Evolutionary conservation across 305 asterid species (phyloP).

Genomic region (Fraxinus xanthoxyloides): DNA sequence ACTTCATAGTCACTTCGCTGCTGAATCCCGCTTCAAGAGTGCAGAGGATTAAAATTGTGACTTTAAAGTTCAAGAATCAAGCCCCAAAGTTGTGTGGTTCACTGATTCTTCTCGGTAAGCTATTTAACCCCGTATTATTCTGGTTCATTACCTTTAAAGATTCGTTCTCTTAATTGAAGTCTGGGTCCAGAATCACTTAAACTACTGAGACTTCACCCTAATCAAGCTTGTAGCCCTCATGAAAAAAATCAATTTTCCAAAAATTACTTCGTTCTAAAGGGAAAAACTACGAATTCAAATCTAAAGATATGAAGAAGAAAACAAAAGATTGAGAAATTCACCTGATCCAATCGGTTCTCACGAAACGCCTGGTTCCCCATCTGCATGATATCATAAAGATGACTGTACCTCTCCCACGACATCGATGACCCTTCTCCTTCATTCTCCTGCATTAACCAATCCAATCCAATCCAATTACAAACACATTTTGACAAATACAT

Average conservation of each 20-base stretch:
- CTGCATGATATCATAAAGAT: constrained; percentile 59
- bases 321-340: constrained; percentile 19
- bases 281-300: neutral
- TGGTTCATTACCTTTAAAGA: neutral
- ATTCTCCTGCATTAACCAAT: constrained; percentile 38
- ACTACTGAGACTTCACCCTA: neutral
- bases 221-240: neutral
- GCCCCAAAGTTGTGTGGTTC: neutral
- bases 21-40: neutral
- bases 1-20: neutral
- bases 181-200: neutral
- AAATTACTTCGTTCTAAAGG: neutral
- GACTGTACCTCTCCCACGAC: constrained; percentile 59
- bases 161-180: neutral
- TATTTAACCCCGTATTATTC: neutral
- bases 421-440: constrained; percentile 53
- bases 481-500: neutral
- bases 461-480: constrained; percentile 8
- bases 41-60: neutral
- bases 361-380: constrained; percentile 70
- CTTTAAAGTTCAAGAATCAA: neutral
- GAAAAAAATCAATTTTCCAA: neutral
- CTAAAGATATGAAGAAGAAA: neutral
- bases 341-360: constrained; percentile 71
- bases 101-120: neutral